Evolutionary conservation across 2,329 filamentous ascomycete species (phyloP).

Genomic region (Tympanopsis confertula): DNA sequence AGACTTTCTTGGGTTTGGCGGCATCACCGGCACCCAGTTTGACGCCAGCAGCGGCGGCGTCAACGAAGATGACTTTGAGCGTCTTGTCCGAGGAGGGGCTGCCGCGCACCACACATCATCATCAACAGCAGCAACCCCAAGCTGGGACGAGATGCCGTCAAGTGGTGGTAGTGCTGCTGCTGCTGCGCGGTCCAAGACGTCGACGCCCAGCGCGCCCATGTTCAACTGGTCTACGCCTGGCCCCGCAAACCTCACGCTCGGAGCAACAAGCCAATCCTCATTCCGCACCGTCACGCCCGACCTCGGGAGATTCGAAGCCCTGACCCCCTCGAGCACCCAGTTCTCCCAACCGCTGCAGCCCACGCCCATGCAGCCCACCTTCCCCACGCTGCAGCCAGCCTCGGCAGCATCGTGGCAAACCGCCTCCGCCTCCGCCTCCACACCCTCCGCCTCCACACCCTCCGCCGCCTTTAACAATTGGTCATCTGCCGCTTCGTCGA

Average conservation of each 20-base stretch:
- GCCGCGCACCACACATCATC: slow-evolving; percentile 19
- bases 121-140: slow-evolving; percentile 26
- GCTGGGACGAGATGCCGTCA: slow-evolving; percentile 35
- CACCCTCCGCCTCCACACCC: slow-evolving; percentile 29
- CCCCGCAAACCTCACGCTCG: slow-evolving; percentile 13
- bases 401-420: slow-evolving; percentile 9
- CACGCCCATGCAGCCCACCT: slow-evolving; percentile 11
- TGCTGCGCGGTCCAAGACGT: slow-evolving; percentile 17
- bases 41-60: slow-evolving; percentile 35
- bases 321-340: slow-evolving; percentile 48
- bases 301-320: slow-evolving; percentile 37
- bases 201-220: slow-evolving; percentile 29
- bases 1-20: slow-evolving; percentile 63
- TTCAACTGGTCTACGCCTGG: slow-evolving; percentile 57
- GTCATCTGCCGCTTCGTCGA: slow-evolving; percentile 23
- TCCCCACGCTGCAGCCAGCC: slow-evolving; percentile 13
- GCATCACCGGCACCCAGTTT: slow-evolving; percentile 48
- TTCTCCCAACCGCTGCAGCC: slow-evolving; percentile 50
- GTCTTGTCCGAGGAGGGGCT: slow-evolving; percentile 69
- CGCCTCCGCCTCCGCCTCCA: slow-evolving; percentile 32
- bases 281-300: slow-evolving; percentile 50
- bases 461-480: slow-evolving; percentile 32
- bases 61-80: slow-evolving; percentile 70
- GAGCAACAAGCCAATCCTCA: slow-evolving; percentile 19
- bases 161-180: slow-evolving; percentile 21